Percentiles rank a stretch among this genome's conserved stretches.
phyloP scores from a whole-genome alignment of 164 flowering plant genomes.

The Platanus orientalis region DNA sequence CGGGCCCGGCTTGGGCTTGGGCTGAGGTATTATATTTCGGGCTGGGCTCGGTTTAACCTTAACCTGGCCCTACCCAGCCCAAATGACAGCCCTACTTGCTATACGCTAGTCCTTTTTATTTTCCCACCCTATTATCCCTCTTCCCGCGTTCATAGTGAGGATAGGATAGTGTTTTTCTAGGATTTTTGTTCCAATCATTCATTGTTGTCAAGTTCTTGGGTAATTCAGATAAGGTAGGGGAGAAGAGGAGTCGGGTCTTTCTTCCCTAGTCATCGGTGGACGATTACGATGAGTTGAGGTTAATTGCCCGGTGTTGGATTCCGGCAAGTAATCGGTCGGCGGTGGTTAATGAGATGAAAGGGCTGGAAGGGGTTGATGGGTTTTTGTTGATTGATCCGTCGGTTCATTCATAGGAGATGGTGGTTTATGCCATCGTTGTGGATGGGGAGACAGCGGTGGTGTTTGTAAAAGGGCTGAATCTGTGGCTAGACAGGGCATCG shows the following conservation, averaged over 20 bases:
- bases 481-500: conserved; percentile 45
- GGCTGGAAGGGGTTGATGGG: conserved; percentile 1
- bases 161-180: conserved; percentile 41
- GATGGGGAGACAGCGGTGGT: conserved; percentile 59
- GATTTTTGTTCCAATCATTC: too few relatives aligned
- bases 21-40: too few relatives aligned
- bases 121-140: too few relatives aligned
- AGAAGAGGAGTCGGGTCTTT: neutral
- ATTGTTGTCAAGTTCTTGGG: conserved; percentile 16
- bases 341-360: conserved; percentile 23
- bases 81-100: too few relatives aligned
- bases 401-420: conserved; percentile 54
- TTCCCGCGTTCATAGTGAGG: too few relatives aligned
- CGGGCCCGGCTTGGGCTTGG: too few relatives aligned
- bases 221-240: neutral
- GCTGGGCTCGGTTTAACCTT: too few relatives aligned
- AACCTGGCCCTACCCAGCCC: too few relatives aligned
- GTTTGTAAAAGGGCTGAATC: conserved; percentile 83
- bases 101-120: too few relatives aligned
- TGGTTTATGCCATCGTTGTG: conserved; percentile 60
- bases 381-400: conserved; percentile 8
- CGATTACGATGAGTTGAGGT: conserved; percentile 40
- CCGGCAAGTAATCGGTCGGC: conserved; percentile 50
- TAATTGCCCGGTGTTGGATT: conserved; percentile 60
- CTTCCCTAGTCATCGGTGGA: conserved; percentile 43